Conservation (phyloP, 2,329 filamentous ascomycete species). For the Cordyceps cateniannulata region DNA sequence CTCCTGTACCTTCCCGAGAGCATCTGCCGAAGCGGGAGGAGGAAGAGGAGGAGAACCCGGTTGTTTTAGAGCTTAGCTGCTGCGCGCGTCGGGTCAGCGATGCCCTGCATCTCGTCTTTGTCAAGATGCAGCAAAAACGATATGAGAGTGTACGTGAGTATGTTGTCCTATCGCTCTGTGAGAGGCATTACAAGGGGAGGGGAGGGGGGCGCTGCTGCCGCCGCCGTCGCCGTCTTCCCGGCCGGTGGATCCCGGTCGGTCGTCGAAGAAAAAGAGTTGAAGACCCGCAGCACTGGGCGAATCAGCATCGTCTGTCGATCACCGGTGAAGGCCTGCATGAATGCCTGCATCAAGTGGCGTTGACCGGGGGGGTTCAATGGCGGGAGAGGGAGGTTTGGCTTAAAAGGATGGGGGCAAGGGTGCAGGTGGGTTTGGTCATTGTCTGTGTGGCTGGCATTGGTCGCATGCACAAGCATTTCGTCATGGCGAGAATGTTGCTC, state of each 20-base stretch:
- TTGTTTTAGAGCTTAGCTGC: not conserved
- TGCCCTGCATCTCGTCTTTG: too few species aligned
- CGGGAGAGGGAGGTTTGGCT: too few species aligned
- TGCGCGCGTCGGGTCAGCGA: not conserved
- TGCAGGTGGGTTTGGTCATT: not conserved
- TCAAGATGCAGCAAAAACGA: not conserved
- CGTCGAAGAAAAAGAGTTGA: not conserved
- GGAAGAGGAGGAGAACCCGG: not conserved
- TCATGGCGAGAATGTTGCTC: too few species aligned
- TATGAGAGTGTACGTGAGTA: not conserved
- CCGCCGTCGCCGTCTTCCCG: not conserved
- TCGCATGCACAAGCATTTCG: not conserved
- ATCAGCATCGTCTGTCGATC: not conserved
- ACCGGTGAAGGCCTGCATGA: conserved; percentile 12
- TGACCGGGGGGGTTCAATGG: too few species aligned
- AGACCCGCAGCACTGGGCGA: conserved; percentile 23
- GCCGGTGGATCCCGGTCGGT: not conserved
- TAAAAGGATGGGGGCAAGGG: too few species aligned
- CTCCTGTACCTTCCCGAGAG: not conserved
- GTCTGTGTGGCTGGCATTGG: not conserved
- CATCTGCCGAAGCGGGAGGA: not conserved
- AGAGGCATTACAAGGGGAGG: not conserved
- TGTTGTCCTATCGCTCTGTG: not conserved
- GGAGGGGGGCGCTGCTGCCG: too few species aligned
- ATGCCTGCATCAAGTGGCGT: not conserved